phyloP scores from a whole-genome alignment of 176 grass and related monocot species.

The Oryza meridionalis region DNA sequence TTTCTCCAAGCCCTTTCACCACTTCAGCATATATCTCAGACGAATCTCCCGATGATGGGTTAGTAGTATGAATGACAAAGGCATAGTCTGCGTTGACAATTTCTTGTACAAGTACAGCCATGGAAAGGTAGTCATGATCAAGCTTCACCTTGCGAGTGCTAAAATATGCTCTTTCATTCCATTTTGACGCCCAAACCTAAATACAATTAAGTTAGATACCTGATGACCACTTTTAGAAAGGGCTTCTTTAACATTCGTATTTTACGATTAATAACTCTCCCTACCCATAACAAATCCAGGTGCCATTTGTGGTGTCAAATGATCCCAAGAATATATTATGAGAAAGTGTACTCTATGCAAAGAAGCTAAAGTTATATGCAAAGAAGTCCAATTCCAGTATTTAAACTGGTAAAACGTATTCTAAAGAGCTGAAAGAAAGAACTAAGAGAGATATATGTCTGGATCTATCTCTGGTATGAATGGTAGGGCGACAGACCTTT shows the following conservation, averaged over 20 bases:
- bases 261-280: conserved; percentile 8
- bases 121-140: conserved; percentile 88
- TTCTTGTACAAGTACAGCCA: conserved; percentile 99
- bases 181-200: conserved; percentile 98
- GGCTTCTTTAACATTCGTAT: conserved; percentile 21
- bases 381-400: neutral
- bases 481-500: conserved; percentile 56
- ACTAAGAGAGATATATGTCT: neutral
- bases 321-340: neutral
- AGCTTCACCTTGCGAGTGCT: conserved; percentile 94
- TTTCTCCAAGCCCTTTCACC: conserved; percentile 95
- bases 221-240: conserved; percentile 15
- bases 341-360: neutral
- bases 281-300: conserved; percentile 14
- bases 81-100: conserved; percentile 96
- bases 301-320: conserved; percentile 19
- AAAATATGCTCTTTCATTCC: conserved; percentile 99
- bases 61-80: conserved; percentile 98
- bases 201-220: conserved; percentile 21
- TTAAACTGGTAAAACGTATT: conserved; percentile 12
- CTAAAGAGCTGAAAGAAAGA: conserved; percentile 8
- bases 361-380: neutral
- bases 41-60: conserved; percentile 82
- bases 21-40: conserved; percentile 99
- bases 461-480: conserved; percentile 18